Evolutionary conservation across 2,329 filamentous ascomycete genomes (phyloP), one percentile per base, ranked within the genome.

Genomic region (Trichoderma koningiopsis): DNA sequence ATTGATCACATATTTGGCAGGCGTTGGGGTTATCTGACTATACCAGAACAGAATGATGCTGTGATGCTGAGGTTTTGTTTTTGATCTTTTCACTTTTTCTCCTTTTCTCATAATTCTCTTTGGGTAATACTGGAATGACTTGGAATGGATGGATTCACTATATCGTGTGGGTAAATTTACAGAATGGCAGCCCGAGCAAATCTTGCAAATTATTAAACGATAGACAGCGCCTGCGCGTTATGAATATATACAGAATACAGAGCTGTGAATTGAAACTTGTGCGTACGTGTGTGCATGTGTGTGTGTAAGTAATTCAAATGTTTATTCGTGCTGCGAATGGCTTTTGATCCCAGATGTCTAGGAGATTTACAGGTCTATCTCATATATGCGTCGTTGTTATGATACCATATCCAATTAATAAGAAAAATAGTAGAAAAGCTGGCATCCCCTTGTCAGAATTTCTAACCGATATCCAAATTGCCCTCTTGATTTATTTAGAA

Each of bases 21-120:
- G 68, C 57, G 61, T 69, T 52, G 56, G 61, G 68, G 31, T 53
- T 57, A 33, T 27, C 27, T 35, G 22, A 49, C 35, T 59, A 65
- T 69, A 69, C 58, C 61, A 65, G 61, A 69, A 65, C 68, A 69
- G 68, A 69, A 66, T 69, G 68, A 69, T 62, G 19, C 40, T 43
- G 40, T 69, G 68, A 69, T 62, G 19, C 40, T 43, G 40, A 43
- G 58, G 49, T 53, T 22, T 22, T 59, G 19, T 53, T 67, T 47
- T 64, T 37, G 4, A 24, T 65, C 8, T 13, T 35, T 35, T 31
- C 40, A 58, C 35, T 33, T 40, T 35, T 35, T 37, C 22, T 53
- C 14, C 37, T 37, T 37, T 43, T 33, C 11, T 53, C 16, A 35
- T 22, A 31, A 31, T 57, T 31, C n/a, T 57, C 57, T 49, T 68